These are phyloP conservation scores for Arachis monticola DNA, from an alignment of 331 rosid genomes.

Conservation along the genomic window DNA sequence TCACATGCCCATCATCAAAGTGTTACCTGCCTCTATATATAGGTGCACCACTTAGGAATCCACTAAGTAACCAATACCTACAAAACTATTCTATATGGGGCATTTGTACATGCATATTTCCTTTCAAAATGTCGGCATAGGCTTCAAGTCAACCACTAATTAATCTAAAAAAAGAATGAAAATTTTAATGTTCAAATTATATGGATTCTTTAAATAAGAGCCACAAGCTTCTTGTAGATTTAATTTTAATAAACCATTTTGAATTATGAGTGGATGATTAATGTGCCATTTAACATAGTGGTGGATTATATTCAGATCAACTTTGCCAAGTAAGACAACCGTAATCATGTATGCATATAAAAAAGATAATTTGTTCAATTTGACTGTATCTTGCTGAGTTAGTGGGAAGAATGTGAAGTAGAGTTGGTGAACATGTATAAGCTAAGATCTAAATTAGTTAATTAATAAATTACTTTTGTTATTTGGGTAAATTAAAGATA, in stretches of 20 bases:
- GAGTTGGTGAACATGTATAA: constrained; percentile 7
- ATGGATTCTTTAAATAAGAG: constrained; percentile 25
- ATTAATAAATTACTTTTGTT: too few species aligned
- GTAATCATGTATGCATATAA: constrained; percentile 1
- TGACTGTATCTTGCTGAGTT: constrained; percentile 10
- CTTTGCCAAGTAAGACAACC: constrained; percentile 5
- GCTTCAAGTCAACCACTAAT: constrained; percentile 35
- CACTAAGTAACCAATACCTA: constrained; percentile 29
- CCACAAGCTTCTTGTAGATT: constrained; percentile 3
- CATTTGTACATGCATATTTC: neutral
- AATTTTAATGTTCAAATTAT: constrained; percentile 5
- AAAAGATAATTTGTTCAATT: neutral
- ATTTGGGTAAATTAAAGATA: too few species aligned
- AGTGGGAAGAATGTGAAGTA: constrained; percentile 23
- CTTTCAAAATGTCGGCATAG: constrained; percentile 6
- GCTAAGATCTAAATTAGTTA: too few species aligned
- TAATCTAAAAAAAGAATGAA: neutral
- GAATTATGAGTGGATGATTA: constrained; percentile 37
- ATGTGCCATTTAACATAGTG: constrained; percentile 29
- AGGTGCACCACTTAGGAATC: constrained; percentile 38
- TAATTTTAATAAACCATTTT: neutral
- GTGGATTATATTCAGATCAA: constrained; percentile 4
- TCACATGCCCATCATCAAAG: neutral
- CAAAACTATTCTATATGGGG: neutral
- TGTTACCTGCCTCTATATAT: constrained; percentile 14